These are phyloP conservation scores for Phytopythium ostracodes DNA, from an alignment of 352 stramenopile species.

Conservation along the genomic window DNA sequence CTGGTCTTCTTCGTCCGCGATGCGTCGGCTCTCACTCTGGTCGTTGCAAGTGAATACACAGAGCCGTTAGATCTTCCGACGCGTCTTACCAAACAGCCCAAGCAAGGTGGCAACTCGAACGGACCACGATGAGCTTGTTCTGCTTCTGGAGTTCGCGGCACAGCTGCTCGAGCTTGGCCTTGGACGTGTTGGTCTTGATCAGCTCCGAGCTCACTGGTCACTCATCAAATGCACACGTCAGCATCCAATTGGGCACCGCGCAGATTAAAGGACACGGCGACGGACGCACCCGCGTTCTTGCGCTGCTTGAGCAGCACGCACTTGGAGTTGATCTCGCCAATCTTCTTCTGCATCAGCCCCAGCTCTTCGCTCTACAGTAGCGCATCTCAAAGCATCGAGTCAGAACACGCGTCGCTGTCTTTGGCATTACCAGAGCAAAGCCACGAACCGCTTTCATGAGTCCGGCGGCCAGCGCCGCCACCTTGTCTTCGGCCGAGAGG, in stretches of 20 bases:
- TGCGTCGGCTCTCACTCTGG: slow-evolving; percentile 69
- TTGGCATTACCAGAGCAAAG: too few species aligned
- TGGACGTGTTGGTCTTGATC: slow-evolving; percentile 56
- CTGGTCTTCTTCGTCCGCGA: slow-evolving; percentile 80
- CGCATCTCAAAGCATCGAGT: neutral
- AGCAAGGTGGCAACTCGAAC: neutral
- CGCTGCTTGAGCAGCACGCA: slow-evolving; percentile 74
- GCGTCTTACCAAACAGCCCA: neutral
- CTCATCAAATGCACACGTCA: too few species aligned
- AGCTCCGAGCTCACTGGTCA: slow-evolving; percentile 54
- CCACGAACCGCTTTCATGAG: slow-evolving; percentile 40
- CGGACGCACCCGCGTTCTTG: slow-evolving; percentile 43
- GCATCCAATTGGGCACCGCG: too few species aligned
- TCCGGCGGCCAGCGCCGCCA: slow-evolving; percentile 25
- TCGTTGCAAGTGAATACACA: slow-evolving; percentile 1
- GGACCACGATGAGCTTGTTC: slow-evolving; percentile 82
- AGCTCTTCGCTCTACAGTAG: slow-evolving; percentile 51
- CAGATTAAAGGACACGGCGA: too few species aligned
- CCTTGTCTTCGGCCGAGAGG: slow-evolving; percentile 44
- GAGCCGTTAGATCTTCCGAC: neutral
- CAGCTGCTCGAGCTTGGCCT: slow-evolving; percentile 77
- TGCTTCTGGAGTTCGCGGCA: slow-evolving; percentile 86
- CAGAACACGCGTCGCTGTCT: too few species aligned
- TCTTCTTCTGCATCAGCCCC: slow-evolving; percentile 72
- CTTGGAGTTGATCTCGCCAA: slow-evolving; percentile 76